Evolutionary conservation across 441 rosid species (phyloP).

Genomic region (Populus hybrid): DNA sequence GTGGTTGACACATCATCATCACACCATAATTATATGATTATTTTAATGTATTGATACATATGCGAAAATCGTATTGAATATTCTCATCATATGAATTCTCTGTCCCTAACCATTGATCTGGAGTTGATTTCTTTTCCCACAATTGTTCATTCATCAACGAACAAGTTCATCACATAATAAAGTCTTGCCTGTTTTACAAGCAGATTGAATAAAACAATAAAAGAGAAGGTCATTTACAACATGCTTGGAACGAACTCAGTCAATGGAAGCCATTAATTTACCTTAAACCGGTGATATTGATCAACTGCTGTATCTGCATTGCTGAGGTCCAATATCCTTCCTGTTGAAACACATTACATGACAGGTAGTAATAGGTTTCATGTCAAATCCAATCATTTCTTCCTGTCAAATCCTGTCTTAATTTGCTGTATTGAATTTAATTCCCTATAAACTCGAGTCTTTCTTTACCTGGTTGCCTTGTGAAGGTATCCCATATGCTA

Average conservation of each 20-base stretch:
- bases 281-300: constrained; percentile 82
- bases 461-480: constrained; percentile 58
- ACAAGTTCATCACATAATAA: background rate
- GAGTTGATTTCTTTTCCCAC: background rate
- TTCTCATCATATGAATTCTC: constrained; percentile 16
- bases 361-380: no score
- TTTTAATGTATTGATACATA: background rate
- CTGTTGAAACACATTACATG: constrained; percentile 29
- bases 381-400: background rate
- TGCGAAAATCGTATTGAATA: background rate
- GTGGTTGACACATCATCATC: constrained; percentile 25
- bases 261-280: constrained; percentile 18
- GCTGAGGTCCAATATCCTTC: constrained; percentile 91
- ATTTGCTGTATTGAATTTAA: background rate
- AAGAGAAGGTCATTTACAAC: background rate
- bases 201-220: no score
- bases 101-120: background rate
- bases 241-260: background rate
- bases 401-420: background rate
- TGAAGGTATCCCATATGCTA: constrained; percentile 88
- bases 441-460: background rate
- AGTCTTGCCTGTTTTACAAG: no score
- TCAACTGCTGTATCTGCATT: constrained; percentile 89
- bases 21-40: background rate
- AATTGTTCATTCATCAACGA: background rate